Percentiles rank a stretch among this genome's conserved stretches.
These are phyloP conservation scores for grape (Vitis vinifera) DNA, from an alignment of 164 flowering plant species.

Conservation along the genomic window DNA sequence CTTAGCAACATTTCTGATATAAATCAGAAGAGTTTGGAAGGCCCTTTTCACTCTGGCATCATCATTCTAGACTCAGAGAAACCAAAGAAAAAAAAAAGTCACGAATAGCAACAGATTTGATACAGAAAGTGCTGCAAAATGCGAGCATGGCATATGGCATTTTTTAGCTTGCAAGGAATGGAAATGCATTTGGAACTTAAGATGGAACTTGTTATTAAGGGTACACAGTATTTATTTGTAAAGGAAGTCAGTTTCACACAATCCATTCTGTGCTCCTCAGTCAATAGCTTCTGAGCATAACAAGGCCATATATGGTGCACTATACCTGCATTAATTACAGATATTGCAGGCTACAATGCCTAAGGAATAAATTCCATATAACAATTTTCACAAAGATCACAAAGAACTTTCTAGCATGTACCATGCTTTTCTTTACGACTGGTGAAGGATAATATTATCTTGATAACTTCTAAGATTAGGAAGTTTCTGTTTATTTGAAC, in stretches of 20 bases:
- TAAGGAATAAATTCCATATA: background rate
- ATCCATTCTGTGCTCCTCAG: background rate
- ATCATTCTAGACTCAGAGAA: slow-evolving; percentile 34
- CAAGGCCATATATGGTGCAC: background rate
- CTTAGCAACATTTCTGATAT: slow-evolving; percentile 45
- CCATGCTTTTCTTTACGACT: background rate
- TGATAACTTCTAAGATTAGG: background rate
- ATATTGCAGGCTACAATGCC: background rate
- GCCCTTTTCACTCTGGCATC: slow-evolving; percentile 41
- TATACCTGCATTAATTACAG: background rate
- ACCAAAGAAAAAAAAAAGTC: background rate
- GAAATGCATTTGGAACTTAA: background rate
- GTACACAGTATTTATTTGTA: background rate
- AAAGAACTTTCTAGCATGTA: background rate
- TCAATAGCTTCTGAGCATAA: background rate
- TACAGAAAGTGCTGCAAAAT: no score
- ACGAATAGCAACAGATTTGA: background rate
- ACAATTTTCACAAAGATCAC: background rate
- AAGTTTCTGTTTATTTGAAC: background rate
- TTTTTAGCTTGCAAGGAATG: background rate
- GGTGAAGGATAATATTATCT: background rate
- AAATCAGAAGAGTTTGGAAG: slow-evolving; percentile 46
- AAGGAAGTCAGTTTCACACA: background rate
- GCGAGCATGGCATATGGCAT: background rate
- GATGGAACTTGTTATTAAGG: background rate